Evolutionary conservation across 257 asterid genomes (phyloP).

Genomic region (Solanum pinnatisectum): DNA sequence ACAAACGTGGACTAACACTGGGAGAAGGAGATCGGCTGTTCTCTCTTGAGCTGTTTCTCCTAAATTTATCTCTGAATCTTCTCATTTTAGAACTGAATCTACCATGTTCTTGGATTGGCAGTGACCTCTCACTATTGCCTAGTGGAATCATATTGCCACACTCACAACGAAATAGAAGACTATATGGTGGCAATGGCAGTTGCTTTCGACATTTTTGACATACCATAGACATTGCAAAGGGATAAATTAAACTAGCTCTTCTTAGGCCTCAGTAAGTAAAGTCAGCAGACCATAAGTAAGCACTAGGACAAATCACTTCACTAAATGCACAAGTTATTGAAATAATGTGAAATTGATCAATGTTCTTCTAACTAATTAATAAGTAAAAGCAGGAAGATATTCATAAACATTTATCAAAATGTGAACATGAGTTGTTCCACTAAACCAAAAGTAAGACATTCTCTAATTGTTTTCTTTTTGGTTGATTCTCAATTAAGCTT

Average conservation of each 20-base stretch:
- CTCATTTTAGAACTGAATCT: slow-evolving; percentile 8
- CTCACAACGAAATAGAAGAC: slow-evolving; percentile 5
- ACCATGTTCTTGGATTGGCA: not conserved
- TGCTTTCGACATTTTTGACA: not conserved
- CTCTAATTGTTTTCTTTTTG: not conserved
- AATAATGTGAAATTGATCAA: not conserved
- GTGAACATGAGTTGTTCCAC: not conserved
- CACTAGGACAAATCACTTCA: not conserved
- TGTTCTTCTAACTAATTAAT: not conserved
- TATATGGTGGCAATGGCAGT: not conserved
- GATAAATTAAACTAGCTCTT: not conserved
- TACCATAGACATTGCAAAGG: not conserved
- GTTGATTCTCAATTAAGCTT: not conserved
- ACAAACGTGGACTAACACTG: not conserved
- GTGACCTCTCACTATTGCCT: not conserved
- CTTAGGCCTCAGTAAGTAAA: not conserved
- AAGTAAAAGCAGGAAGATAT: not conserved
- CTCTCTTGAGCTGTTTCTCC: slow-evolving; percentile 6
- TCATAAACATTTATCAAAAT: not conserved
- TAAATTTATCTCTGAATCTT: not conserved
- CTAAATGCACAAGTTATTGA: not conserved
- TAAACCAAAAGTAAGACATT: not conserved
- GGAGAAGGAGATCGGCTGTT: not conserved
- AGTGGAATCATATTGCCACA: not conserved
- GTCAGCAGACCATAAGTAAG: not conserved